Base-by-base conservation (phyloP, 495 filamentous ascomycete species). In the Annulohypoxylon maeteangense region DNA sequence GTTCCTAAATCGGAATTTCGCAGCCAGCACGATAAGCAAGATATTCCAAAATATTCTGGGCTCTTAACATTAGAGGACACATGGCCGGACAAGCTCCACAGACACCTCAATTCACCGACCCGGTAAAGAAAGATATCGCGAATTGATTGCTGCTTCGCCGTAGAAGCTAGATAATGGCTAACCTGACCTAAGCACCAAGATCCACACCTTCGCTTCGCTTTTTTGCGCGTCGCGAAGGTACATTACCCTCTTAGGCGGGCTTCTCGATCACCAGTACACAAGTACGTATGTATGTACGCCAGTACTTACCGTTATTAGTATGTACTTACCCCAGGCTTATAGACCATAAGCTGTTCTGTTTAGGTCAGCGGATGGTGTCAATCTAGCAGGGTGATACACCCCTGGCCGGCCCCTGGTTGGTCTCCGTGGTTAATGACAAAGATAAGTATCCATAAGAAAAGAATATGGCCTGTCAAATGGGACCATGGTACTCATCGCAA, bases 191-290 rank as follows among this genome's bases (percentile, higher is more conserved):
- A 66, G 22, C 18, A 38, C 18, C 29, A 66, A 32, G 50, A 32
- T 44, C 70, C 70, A 66, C 65, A 72, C 47, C 48, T 42, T 66
- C 32, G 40, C 70, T 65, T 45, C 65, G 56, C 61, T 42, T 58
- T 68, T 44, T 44, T 3, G 16, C 54, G 60, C 31, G 38, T 72
- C 47, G 47, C 53, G 47, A 72, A 72, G 58, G 48, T 51, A 67
- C 56, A 40, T 56, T 57, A 36, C 59, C 29, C 36, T 47, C 36
- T 68, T 48, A 47, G 69, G 27, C 54, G 40, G 14, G 18, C 54
- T 61, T 56, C 64, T 65, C 32, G 8, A 34, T 56, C 40, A 11
- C 44, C 53, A 4, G 55, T 48, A 48, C 7, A n/a, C n/a, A n/a
- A n/a, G n/a, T n/a, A n/a, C n/a, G n/a, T n/a, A n/a, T n/a, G n/a